Evolutionary conservation across 2,329 filamentous ascomycete genomes (phyloP), one percentile per base, ranked within the genome.

Genomic region (Aspergillus persii): DNA sequence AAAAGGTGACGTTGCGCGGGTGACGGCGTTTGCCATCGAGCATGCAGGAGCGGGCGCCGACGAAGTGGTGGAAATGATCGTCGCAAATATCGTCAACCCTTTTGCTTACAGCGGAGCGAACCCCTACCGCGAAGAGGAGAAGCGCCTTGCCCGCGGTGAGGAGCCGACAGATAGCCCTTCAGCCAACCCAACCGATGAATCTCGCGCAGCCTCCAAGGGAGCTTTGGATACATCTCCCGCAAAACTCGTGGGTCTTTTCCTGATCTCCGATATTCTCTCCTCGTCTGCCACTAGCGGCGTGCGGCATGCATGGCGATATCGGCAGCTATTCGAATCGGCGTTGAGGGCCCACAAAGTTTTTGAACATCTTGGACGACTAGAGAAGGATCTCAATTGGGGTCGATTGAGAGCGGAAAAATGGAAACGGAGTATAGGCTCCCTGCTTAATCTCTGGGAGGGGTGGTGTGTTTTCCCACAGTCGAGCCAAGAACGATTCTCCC

Each of bases 11-110:
- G 86, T 98, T 50, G 93, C 92, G 1, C 85, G 92, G 4, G 83
- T 97, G 2, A 94, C 93, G 1, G 85, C 89, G 3, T 97, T 98
- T 75, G 93, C 93, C 11, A 92, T 98, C 57, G 89, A 88, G 2
- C 92, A 98, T 72, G 90, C 92, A 1, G 91, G 89, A 44, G 84
- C 87, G 23, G 95, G 93, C 15, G 90, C 91, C 11, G 90, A 96
- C 63, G 95, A 98, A 77, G 89, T 97, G 39, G 92, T 96, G n/a
- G 86, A 94, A 53, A 86, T 96, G 76, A 87, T 98, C 41, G 84
- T 96, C 0, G 83, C 87, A 1, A 98, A 99, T 68, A 82, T 98
- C 36, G 82, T 89, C 60, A 86, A 83, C 54, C 95, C 95, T 0
- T 86, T 96, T 59, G 84, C 87, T 5, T 86, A 89, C 64, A 91